Conservation (phyloP, 768 basidiomycete genomes). For the Trametes villosa region DNA sequence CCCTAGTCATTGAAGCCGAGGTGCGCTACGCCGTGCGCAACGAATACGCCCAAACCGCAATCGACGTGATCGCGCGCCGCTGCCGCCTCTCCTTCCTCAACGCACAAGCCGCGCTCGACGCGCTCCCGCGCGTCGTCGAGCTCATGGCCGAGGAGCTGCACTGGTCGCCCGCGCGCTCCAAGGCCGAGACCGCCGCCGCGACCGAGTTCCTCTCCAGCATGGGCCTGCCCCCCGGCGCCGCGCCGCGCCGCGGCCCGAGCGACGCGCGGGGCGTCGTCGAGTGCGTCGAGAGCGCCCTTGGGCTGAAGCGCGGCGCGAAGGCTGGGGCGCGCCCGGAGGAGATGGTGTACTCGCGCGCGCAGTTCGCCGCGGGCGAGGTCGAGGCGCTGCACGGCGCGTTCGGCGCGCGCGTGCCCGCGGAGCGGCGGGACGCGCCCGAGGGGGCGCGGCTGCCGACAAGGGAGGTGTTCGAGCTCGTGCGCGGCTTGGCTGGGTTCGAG, state of each 20-base stretch:
- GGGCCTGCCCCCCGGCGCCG: constrained; percentile 71
- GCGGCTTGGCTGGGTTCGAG: constrained; percentile 53
- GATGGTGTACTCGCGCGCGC: constrained; percentile 50
- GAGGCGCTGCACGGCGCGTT: constrained; percentile 47
- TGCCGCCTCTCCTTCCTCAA: constrained; percentile 95
- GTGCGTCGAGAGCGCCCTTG: constrained; percentile 28
- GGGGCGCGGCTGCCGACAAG: constrained; percentile 44
- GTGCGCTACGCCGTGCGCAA: constrained; percentile 84
- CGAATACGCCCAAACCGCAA: constrained; percentile 92
- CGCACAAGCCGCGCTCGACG: constrained; percentile 79
- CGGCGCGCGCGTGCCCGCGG: constrained; percentile 29
- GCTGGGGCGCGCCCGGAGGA: constrained; percentile 30
- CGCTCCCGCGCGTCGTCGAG: constrained; percentile 85
- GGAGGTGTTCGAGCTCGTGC: constrained; percentile 39
- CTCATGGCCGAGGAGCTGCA: constrained; percentile 87
- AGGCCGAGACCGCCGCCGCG: constrained; percentile 59
- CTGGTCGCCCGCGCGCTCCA: constrained; percentile 68
- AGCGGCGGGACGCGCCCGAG: constrained; percentile 18
- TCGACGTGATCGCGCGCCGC: constrained; percentile 91
- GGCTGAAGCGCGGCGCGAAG: constrained; percentile 21
- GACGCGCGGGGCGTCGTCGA: constrained; percentile 31
- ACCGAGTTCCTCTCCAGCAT: constrained; percentile 78
- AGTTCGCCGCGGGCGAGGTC: constrained; percentile 57
- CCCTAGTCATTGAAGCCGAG: constrained; percentile 86
- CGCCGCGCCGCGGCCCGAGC: constrained; percentile 26